phyloP scores from a whole-genome alignment of 495 filamentous ascomycete genomes.

The Opeltia flavorubescens region DNA sequence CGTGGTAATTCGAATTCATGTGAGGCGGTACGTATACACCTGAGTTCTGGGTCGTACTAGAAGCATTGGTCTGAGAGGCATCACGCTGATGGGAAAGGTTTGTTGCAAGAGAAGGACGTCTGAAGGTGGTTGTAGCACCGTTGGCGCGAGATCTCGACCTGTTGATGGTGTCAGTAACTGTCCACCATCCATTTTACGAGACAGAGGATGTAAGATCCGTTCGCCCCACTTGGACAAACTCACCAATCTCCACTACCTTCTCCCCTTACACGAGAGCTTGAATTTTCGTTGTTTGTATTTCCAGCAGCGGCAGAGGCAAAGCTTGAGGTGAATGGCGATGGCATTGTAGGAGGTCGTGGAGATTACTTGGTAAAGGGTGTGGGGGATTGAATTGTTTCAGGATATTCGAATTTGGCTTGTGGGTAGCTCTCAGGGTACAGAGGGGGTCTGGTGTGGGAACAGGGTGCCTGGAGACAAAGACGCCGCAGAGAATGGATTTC shows the following conservation, averaged over 20 bases:
- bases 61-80: conserved; percentile 29
- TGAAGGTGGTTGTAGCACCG: conserved; percentile 74
- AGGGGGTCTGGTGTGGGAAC: neutral
- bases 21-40: conserved; percentile 50
- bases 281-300: conserved; percentile 45
- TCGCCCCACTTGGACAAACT: conserved; percentile 13
- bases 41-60: conserved; percentile 34
- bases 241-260: conserved; percentile 46
- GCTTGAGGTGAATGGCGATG: conserved; percentile 65
- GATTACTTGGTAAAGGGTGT: neutral
- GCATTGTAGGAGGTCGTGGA: conserved; percentile 32
- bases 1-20: conserved; percentile 33
- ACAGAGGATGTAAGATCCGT: conserved; percentile 6
- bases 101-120: conserved; percentile 61
- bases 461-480: neutral
- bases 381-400: neutral
- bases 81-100: conserved; percentile 39
- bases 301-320: conserved; percentile 74
- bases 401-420: neutral
- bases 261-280: conserved; percentile 23
- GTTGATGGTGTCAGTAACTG: conserved; percentile 9
- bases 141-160: conserved; percentile 59
- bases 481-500: neutral
- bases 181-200: conserved; percentile 4
- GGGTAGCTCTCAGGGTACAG: neutral